Evolutionary conservation across 1,139 yeast genomes (phyloP), one percentile per base, ranked within the genome.

Genomic region (Sugiyamaella xylanicola): DNA sequence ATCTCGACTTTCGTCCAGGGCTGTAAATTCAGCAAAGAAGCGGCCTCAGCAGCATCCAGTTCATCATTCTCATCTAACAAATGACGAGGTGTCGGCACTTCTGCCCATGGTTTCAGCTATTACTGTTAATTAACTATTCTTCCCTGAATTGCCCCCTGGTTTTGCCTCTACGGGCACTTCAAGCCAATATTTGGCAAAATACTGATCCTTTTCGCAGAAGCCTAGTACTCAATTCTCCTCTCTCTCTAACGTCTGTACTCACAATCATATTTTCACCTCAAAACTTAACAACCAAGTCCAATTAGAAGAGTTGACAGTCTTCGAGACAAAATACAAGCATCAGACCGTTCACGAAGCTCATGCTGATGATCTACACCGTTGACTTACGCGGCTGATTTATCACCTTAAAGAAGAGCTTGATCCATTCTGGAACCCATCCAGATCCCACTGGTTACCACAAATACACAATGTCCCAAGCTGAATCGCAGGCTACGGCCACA

Each of bases 51-150:
- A 29, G 67, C 73, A 21, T 70, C 74, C 40, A 78, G 79, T 42
- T 78, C 82, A 35, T 72, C 74, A 41, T 68, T 64, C 46, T 80
- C 83, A 59, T 71, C 72, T 40, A 82, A 69, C 17, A 76, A 65
- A 66, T 84, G 86, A 56, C 87, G 78, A 11, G 86, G 82, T 25
- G 77, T 72, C 49, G 77, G 81, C 39, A 69, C 66, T 55, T 81
- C 85, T 15, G 75, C 72, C 77, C 83, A 76, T 25, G 84, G 85
- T 78, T 82, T 83, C 59, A 83, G 75, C 53, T 49, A 25, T 27
- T 9, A 29, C 4, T 11, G n/a, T 36, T 19, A 41, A 9, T 25
- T 25, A 25, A 9, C 29, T 25, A 5, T 25, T 25, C n/a, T n/a
- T n/a, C n/a, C n/a, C n/a, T n/a, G n/a, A n/a, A n/a, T n/a, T 25